Base-by-base conservation (phyloP, 2,329 filamentous ascomycete species). In the Paecilomyces fulvus region DNA sequence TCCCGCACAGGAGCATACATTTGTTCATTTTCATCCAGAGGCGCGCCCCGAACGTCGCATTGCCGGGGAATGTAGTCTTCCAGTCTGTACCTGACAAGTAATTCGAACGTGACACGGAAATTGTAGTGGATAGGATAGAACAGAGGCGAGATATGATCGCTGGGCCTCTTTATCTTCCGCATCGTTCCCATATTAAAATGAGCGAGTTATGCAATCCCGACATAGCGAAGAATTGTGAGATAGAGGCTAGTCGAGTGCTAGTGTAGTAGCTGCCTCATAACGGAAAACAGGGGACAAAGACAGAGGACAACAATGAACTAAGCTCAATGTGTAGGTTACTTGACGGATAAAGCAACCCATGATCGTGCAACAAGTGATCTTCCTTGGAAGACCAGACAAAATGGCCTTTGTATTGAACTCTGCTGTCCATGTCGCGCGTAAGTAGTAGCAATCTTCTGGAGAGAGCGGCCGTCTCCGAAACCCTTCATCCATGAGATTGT, bases 61-160 rank as follows among this genome's bases (percentile, higher is more conserved):
- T 31, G 23, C 21, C 55, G 14, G 14, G 2, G 30, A 17, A 30
- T 31, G 28, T 31, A 48, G 21, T 52, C 33, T n/a, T 6, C 49
- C 21, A 57, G 30, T 23, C 55, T 52, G 21, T 57, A 48, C 25
- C 57, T 61, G 54, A 63, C 30, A 23, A 63, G 58, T 49, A 61
- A 58, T 55, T 62, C 61, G 7, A 60, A 28, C 12, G 60, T 56
- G 28, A 63, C 49, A 2, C 59, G 52, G 48, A 58, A 63, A 20
- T 31, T 56, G 21, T 52, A 43, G 30, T 37, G 11, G 14, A 57
- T 17, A 20, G 49, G 56, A 33, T 67, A 50, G 37, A 49, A 31
- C 3, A 55, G 37, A 3, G 51, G 30, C 11, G 30, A 21, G n/a
- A 53, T 3, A 20, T 53, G 30, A 9, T 9, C 17, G 23, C 33